Base-by-base conservation (phyloP, 257 asterid genomes). In the Salvia hispanica region DNA sequence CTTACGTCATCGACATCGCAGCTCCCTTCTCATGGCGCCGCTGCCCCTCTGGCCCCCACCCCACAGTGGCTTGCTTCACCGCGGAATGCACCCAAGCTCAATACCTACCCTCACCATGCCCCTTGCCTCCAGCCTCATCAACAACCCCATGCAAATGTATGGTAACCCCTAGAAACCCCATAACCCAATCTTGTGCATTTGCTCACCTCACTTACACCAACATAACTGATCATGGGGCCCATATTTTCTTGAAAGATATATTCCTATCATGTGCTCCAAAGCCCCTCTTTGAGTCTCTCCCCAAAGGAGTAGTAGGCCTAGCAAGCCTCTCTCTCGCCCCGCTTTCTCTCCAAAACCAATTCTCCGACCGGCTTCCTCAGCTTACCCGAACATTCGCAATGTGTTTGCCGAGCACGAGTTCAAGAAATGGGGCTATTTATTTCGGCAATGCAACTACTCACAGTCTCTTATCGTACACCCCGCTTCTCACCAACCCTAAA, bases 251-350 rank as follows among this genome's bases (percentile, higher is more conserved):
- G 21, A 18, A 18, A 18, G 1, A 18, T 18, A 18, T 18, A 18
- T 18, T 18, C 21, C n/a, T 76, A 40, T 76, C 79, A 9, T 73
- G 84, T 45, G 81, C 79, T 54, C 72, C 81, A 9, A 5, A n/a
- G 3, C 25, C 75, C 33, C 64, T 73, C 33, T 21, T 73, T 9
- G 3, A 8, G 8, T 73, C 79, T 43, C 47, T 76, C 62, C 79
- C 84, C 5, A 64, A 15, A 53, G 75, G 76, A 51, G 74, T 43
- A 2, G 25, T 42, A 11, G 84, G 84, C 39, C 10, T 80, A 28
- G 79, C 81, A 25, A 78, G 84, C 66, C 72, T 80, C 46, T 76
- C 84, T 3, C n/a, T 48, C 47, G 79, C 84, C n/a, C 79, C 81
- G 5, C 55, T 80, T 39, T 51, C 78, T 9, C 80, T 80, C 1